Evolutionary conservation across 768 basidiomycete species (phyloP).

Genomic region (Rhizopogon vesiculosus): DNA sequence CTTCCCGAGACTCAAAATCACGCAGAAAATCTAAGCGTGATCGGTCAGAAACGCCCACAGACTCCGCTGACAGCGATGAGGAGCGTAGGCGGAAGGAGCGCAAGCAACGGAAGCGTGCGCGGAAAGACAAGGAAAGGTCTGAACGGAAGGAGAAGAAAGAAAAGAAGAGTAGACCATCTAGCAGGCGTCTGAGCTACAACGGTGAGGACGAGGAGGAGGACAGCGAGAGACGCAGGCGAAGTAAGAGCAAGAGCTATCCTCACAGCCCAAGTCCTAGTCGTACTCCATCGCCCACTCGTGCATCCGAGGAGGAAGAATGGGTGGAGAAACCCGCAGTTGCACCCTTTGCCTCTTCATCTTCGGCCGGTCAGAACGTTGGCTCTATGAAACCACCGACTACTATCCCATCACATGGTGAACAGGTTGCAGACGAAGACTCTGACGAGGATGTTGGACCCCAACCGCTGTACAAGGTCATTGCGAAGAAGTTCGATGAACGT

Average conservation of each 20-base stretch:
- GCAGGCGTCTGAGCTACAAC: slow-evolving; percentile 29
- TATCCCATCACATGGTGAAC: slow-evolving; percentile 12
- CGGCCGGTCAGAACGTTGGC: slow-evolving; percentile 8
- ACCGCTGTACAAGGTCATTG: slow-evolving; percentile 43
- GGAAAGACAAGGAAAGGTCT: slow-evolving; percentile 43
- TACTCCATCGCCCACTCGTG: slow-evolving; percentile 21
- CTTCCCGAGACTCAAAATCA: slow-evolving; percentile 45
- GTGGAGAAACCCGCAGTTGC: slow-evolving; percentile 48
- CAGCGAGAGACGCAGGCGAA: slow-evolving; percentile 27
- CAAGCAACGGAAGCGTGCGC: slow-evolving; percentile 56
- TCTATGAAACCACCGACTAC: slow-evolving; percentile 19
- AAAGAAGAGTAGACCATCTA: slow-evolving; percentile 27
- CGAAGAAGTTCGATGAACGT: slow-evolving; percentile 69
- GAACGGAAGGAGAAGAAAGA: slow-evolving; percentile 34
- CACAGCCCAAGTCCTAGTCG: slow-evolving; percentile 29
- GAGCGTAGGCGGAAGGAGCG: slow-evolving; percentile 51
- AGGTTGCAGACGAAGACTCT: slow-evolving; percentile 34
- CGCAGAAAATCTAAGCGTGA: slow-evolving; percentile 59
- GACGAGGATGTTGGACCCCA: slow-evolving; percentile 80
- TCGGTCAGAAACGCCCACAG: slow-evolving; percentile 41
- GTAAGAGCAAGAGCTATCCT: slow-evolving; percentile 29
- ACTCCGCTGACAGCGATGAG: slow-evolving; percentile 48
- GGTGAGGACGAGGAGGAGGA: slow-evolving; percentile 35
- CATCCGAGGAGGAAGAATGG: slow-evolving; percentile 56
- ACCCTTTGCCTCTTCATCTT: slow-evolving; percentile 19